Evolutionary conservation across 371 early-diverging fungal genomes (phyloP), one percentile per base, ranked within the genome.

Genomic region (Apophysomyces sp.): DNA sequence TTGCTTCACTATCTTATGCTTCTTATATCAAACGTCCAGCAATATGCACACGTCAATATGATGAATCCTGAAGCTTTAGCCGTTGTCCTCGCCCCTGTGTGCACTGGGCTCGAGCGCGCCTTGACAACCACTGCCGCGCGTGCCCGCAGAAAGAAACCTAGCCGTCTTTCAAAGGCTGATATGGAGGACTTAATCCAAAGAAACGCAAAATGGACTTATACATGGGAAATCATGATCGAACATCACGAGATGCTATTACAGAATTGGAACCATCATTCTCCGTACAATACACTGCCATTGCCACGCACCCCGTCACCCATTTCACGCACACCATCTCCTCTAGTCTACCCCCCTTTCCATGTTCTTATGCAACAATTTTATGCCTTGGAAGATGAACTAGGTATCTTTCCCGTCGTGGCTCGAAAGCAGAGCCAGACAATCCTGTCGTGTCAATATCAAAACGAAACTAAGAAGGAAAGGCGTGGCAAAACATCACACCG

Each of bases 31-130:
- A 57, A 58, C 4, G 68, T 77, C 12, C 74, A 74, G 31, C 63
- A 62, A 21, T 61, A 70, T 31, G 53, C 68, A 13, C 60, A 71
- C 39, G 36, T 66, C 37, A 74, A 74, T 34, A 63, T 68, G 55
- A 74, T 74, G 74, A 74, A 62, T 39, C 61, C 71, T 3, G 74
- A 74, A 55, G 74, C 74, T 3, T 57, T 74, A 24, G 74, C 74
- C 4, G 63, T 74, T 29, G 71, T 74, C 3, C 61, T 74, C 13
- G 71, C 71, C 3, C 74, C 74, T 3, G 74, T 74, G 3, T 71
- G 68, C 53, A 74, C 68, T 4, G 74, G 74, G 2, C 60, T 80
- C 18, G 77, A 77, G 28, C 69, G 70, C 13, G 67, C 69, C 21
- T 44, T 74, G 16, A 68, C 67, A 57, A 63, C 66, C 1, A 62